Base-by-base conservation (phyloP, 108 stramenopile species). In the Discostella pseudostelligera region DNA sequence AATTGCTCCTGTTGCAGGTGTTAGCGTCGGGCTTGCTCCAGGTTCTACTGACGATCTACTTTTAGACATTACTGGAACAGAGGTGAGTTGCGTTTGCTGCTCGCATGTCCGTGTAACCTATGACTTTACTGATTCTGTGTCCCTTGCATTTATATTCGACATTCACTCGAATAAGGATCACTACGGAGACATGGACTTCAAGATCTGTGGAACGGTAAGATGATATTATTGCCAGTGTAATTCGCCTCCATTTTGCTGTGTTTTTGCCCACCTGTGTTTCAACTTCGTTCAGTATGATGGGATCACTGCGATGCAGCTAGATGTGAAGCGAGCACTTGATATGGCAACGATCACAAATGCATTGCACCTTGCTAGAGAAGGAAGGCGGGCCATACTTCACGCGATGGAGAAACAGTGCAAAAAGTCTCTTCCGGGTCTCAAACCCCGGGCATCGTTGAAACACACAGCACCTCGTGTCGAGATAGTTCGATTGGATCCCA, bases 111-210 rank as follows among this genome's bases (percentile, higher is more conserved):
- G 2, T 21, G 9, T 17, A 21, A 14, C 0, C 16, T 32, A 32
- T 32, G 32, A 32, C 5, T 32, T 5, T 32, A 5, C 32, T 32
- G 32, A 32, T 32, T 32, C n/a, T n/a, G n/a, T n/a, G n/a, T n/a
- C n/a, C 37, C 57, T 42, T 20, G 16, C 20, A 21, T 21, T 12
- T 13, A 9, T 48, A 20, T 48, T 21, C n/a, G 47, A 32, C 32
- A 21, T 51, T 51, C 19, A 51, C 26, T 51, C 11, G 2, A 12
- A 29, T 12, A 29, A 56, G 55, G 55, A 56, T 56, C 87, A 88
- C 56, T 87, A 76, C 67, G 96, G 96, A 12, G 80, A 80, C 51
- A 97, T 97, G 93, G 97, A 97, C 77, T 96, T 94, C 76, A 97
- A 97, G 78, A 76, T 96, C 22, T 93, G 90, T 19, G 96, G 96